Conservation (phyloP, 768 basidiomycete species). For the Rhodocollybia butyracea region DNA sequence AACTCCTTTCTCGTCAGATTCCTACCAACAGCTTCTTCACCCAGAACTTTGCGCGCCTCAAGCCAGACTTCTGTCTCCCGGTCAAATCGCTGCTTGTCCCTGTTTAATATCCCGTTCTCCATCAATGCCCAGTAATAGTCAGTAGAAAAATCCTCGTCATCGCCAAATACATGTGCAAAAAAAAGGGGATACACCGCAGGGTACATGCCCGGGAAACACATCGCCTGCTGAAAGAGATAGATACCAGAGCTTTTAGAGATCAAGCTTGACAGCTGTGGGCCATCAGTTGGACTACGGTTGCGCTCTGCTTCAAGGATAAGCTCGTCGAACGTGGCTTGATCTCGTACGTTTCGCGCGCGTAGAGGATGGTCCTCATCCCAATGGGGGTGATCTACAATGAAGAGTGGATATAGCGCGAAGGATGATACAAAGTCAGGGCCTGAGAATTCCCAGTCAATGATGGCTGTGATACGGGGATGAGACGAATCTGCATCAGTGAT, state of each 20-base stretch:
- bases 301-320: conserved; percentile 7
- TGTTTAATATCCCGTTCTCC: conserved; percentile 1
- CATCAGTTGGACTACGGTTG: neutral
- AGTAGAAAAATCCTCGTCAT: conserved; percentile 5
- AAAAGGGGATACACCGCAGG: conserved; percentile 4
- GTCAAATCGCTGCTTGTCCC: conserved; percentile 3
- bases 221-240: conserved; percentile 9
- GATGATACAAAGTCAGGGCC: conserved; percentile 7
- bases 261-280: neutral
- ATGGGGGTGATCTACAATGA: conserved; percentile 9
- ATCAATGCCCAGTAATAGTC: conserved; percentile 9
- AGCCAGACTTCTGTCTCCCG: conserved; percentile 6
- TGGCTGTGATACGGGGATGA: conserved; percentile 9
- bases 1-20: conserved; percentile 3
- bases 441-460: conserved; percentile 21
- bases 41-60: conserved; percentile 3
- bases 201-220: conserved; percentile 4
- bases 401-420: conserved; percentile 9
- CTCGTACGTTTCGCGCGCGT: conserved; percentile 8
- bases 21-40: conserved; percentile 6
- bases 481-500: conserved; percentile 6
- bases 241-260: conserved; percentile 1
- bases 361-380: conserved; percentile 7
- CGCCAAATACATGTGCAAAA: conserved; percentile 7
- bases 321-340: conserved; percentile 6